These are phyloP conservation scores for Sclerotinia glacialis DNA, from an alignment of 2,329 filamentous ascomycete species.

Conservation along the genomic window DNA sequence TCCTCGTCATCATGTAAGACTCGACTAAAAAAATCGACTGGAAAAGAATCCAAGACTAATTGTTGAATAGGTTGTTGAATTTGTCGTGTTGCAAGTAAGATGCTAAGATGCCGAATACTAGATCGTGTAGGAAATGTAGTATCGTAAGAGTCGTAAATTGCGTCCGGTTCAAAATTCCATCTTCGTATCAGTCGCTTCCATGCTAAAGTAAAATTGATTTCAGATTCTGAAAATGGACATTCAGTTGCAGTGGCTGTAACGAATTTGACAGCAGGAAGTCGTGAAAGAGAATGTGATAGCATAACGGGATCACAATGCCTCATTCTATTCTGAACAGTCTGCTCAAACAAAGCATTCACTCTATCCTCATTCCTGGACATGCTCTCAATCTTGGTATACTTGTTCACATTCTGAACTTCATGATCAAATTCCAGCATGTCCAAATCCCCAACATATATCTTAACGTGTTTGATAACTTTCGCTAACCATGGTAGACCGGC, in stretches of 20 bases:
- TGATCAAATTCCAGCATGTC: slow-evolving; percentile 21
- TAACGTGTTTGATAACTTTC: slow-evolving; percentile 15
- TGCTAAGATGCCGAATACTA: slow-evolving; percentile 10
- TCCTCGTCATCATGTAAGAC: neutral
- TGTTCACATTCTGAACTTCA: slow-evolving; percentile 20
- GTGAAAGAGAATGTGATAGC: slow-evolving; percentile 3
- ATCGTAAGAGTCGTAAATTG: slow-evolving; percentile 17
- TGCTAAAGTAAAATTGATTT: slow-evolving; percentile 9
- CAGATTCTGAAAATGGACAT: slow-evolving; percentile 15
- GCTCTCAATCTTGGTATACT: slow-evolving; percentile 8
- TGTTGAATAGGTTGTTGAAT: neutral
- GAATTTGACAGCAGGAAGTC: neutral
- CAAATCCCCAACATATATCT: slow-evolving; percentile 19
- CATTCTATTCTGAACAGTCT: slow-evolving; percentile 10
- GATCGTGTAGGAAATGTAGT: slow-evolving; percentile 16
- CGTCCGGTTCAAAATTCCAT: slow-evolving; percentile 12
- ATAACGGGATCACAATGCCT: slow-evolving; percentile 14
- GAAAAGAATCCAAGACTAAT: slow-evolving; percentile 12
- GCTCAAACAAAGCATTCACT: neutral
- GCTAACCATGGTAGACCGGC: slow-evolving; percentile 15
- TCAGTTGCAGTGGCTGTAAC: slow-evolving; percentile 7
- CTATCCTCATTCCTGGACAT: slow-evolving; percentile 1
- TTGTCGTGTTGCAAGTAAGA: slow-evolving; percentile 9
- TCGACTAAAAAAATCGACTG: slow-evolving; percentile 11
- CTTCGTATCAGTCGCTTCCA: slow-evolving; percentile 5